phyloP scores from a whole-genome alignment of 139 green algal species.

The Chlamydomonas incerta region DNA sequence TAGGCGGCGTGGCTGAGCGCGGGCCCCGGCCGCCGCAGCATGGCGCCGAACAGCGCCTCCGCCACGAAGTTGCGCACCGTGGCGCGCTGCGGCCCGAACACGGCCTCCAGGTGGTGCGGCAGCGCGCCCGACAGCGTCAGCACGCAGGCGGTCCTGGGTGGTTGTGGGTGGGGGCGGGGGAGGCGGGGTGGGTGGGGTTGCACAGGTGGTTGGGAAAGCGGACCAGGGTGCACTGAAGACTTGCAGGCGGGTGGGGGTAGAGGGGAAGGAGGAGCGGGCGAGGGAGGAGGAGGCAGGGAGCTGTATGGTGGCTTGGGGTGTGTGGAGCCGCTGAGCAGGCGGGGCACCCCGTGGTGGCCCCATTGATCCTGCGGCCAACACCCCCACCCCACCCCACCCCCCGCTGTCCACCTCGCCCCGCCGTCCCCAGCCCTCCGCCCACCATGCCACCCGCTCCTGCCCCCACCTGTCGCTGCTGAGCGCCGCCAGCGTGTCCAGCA shows the following conservation, averaged over 20 bases:
- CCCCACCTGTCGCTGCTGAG: constrained; percentile 73
- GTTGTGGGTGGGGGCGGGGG: background rate
- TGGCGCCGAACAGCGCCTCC: constrained; percentile 89
- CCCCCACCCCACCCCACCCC: too few species aligned
- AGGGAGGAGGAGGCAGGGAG: too few species aligned
- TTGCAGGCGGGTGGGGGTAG: too few species aligned
- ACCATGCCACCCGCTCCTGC: too few species aligned
- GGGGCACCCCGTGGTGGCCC: too few species aligned
- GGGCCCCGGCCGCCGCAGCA: constrained; percentile 83
- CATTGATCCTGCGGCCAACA: too few species aligned
- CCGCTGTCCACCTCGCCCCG: too few species aligned
- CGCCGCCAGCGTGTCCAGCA: constrained; percentile 79
- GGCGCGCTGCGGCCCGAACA: constrained; percentile 21
- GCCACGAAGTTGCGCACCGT: constrained; percentile 60
- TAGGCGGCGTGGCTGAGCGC: constrained; percentile 86
- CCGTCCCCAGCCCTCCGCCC: background rate
- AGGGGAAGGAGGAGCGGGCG: too few species aligned
- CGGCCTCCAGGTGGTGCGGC: constrained; percentile 29
- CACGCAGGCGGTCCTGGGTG: constrained; percentile 42
- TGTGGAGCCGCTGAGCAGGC: too few species aligned
- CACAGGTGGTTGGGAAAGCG: background rate
- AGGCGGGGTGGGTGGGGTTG: background rate
- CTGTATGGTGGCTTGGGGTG: too few species aligned
- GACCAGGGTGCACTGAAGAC: too few species aligned
- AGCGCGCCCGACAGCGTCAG: constrained; percentile 35